Evolutionary conservation across 2,329 filamentous ascomycete species (phyloP), one percentile per base, ranked within the genome.

Genomic region (Fusarium sp.): DNA sequence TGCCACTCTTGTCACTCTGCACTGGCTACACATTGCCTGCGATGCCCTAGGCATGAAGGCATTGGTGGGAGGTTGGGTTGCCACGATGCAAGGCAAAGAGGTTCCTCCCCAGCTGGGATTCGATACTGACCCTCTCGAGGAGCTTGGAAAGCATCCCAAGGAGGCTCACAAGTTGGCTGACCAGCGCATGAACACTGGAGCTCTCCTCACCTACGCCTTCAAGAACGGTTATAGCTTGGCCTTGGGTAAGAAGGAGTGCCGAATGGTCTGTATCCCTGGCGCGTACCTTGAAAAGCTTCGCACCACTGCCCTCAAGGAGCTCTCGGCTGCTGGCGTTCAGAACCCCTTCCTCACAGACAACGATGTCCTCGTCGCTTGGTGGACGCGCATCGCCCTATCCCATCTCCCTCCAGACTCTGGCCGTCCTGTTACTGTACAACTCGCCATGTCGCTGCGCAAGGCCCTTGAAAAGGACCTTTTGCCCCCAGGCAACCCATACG

Each of bases 251-350:
- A 67, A 70, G 11, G 67, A 70, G 22, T 61, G 55, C 8, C 67
- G 67, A 17, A 70, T 70, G 67, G 64, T 70, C 33, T 70, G 67
- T n/a, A 67, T 70, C 10, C 67, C 67, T 1, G 64, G 55, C 10
- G 40, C 49, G 7, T 55, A 9, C 5, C 31, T 55, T 9, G 29
- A 35, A 31, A 55, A 55, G 12, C 51, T 55, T 22, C 51, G 51
- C 7, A 22, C 51, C 2, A 55, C 51, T 24, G 51, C 51, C 6
- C 51, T 55, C 2, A 12, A 55, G 16, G 51, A 55, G 20, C 51
- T 55, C 7, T 20, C 31, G 0, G 31, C 31, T 7, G 29, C 44
- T 27, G 59, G 64, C 3, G 51, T 58, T 17, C 44, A 70, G 27
- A 38, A 42, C 2, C 60, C 61, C 2, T 70, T 70, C 14, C 31